Percentiles rank a stretch among this genome's conserved stretches.
Evolutionary conservation across 345 rosid genomes (phyloP).

Genomic region (Eucalyptus regnans): DNA sequence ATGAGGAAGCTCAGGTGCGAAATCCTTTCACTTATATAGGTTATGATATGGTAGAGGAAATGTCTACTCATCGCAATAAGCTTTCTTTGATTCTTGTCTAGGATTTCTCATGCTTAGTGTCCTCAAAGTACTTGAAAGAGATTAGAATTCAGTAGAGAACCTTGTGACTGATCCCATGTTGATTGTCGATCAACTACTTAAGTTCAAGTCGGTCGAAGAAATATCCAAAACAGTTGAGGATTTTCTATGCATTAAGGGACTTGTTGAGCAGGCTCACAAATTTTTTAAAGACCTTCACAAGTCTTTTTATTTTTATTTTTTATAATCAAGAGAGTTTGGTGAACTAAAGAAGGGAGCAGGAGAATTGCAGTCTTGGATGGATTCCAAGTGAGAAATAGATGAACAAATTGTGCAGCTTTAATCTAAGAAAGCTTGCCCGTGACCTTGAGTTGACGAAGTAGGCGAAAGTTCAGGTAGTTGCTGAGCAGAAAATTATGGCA

Average conservation of each 20-base stretch:
- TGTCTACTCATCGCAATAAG: background rate
- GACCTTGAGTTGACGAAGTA: accelerated
- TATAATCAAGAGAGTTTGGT: background rate
- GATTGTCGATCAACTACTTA: background rate
- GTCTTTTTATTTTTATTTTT: background rate
- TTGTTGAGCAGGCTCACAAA: background rate
- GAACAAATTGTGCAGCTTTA: background rate
- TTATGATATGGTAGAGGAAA: background rate
- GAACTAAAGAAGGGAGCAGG: background rate
- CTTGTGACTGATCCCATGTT: background rate
- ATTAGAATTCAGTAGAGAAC: background rate
- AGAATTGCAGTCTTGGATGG: background rate
- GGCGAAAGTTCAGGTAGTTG: background rate
- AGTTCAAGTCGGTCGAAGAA: background rate
- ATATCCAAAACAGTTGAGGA: background rate
- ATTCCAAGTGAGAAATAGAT: background rate
- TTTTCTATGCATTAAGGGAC: background rate
- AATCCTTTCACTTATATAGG: background rate
- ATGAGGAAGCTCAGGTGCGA: background rate
- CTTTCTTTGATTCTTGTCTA: background rate
- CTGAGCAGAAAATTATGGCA: background rate
- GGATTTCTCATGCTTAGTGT: background rate
- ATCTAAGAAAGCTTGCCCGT: background rate
- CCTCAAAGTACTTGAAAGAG: background rate
- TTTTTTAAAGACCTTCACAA: background rate